Conservation (phyloP, 1,284 basidiomycete species). For the Tausonia pullulans region DNA sequence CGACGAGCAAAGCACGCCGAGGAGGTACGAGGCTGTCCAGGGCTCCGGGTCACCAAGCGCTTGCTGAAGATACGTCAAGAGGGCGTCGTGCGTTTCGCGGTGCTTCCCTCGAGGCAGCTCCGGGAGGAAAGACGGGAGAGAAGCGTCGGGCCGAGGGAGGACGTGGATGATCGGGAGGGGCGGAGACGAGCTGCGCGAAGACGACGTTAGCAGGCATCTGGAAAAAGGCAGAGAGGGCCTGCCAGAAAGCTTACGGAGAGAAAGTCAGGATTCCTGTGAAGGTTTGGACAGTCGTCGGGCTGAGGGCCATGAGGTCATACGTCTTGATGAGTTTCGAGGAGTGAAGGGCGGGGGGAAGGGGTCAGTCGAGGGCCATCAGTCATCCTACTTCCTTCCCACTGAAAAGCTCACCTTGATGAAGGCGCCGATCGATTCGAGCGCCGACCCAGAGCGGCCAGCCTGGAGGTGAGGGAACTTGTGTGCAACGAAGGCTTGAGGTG, state of each 20-base stretch:
- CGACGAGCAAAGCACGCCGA: conserved; percentile 3
- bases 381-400: not conserved
- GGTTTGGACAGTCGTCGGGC: conserved; percentile 3
- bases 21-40: conserved; percentile 13
- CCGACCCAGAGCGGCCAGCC: not conserved
- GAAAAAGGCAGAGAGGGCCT: not conserved
- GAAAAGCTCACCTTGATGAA: conserved; percentile 12
- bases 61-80: not conserved
- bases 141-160: not conserved
- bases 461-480: conserved; percentile 16
- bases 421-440: conserved; percentile 1
- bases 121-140: not conserved
- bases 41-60: conserved; percentile 3
- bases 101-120: not conserved
- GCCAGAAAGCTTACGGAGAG: not conserved
- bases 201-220: not conserved
- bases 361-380: not conserved
- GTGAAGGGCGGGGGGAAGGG: too few species aligned
- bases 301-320: not conserved
- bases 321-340: not conserved
- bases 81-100: not conserved
- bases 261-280: conserved; percentile 4
- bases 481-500: not conserved
- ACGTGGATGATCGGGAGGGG: conserved; percentile 13
- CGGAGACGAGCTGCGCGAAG: not conserved